A percentile compares a stretch with the other conserved stretches of the same genome.
Conservation (phyloP, 75 land plant species). For the Cunninghamia lanceolata region DNA sequence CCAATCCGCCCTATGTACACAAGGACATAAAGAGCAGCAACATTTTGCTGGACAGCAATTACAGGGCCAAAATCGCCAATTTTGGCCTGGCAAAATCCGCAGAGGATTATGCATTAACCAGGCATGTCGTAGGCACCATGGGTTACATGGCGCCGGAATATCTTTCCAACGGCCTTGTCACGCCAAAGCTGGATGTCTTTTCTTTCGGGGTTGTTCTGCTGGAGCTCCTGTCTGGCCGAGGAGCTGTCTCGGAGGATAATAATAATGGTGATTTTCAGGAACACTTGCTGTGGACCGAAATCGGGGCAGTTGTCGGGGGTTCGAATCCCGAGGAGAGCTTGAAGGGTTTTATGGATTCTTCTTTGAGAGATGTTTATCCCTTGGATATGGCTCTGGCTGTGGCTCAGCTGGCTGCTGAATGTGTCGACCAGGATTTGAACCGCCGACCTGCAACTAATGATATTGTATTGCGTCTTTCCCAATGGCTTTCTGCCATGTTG, state of each 20-base stretch:
- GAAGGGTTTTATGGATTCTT: slow-evolving; percentile 28
- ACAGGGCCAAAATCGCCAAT: slow-evolving; percentile 69
- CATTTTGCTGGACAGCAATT: slow-evolving; percentile 43
- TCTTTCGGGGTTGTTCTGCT: slow-evolving; percentile 73
- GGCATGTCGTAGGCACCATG: slow-evolving; percentile 46
- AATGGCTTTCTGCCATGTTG: slow-evolving; percentile 7
- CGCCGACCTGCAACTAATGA: slow-evolving; percentile 49
- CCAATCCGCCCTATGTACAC: slow-evolving; percentile 60
- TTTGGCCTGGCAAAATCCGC: slow-evolving; percentile 38
- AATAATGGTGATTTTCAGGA: not conserved
- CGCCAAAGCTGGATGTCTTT: slow-evolving; percentile 61
- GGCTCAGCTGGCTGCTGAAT: slow-evolving; percentile 28
- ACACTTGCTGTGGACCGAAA: slow-evolving; percentile 12
- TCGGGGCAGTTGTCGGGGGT: slow-evolving; percentile 26
- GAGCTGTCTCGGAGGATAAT: slow-evolving; percentile 24
- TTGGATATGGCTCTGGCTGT: slow-evolving; percentile 27
- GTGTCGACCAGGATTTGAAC: slow-evolving; percentile 32
- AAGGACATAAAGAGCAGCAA: slow-evolving; percentile 64
- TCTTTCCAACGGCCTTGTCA: slow-evolving; percentile 52
- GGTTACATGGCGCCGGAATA: slow-evolving; percentile 87
- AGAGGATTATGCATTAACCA: slow-evolving; percentile 16
- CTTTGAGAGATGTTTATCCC: slow-evolving; percentile 19
- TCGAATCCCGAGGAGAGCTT: slow-evolving; percentile 19
- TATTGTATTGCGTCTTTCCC: slow-evolving; percentile 22
- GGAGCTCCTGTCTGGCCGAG: slow-evolving; percentile 59